A percentile compares a stretch with the other conserved stretches of the same genome.
These are phyloP conservation scores for Gyrodon lividus DNA, from an alignment of 768 basidiomycete species.

Conservation along the genomic window DNA sequence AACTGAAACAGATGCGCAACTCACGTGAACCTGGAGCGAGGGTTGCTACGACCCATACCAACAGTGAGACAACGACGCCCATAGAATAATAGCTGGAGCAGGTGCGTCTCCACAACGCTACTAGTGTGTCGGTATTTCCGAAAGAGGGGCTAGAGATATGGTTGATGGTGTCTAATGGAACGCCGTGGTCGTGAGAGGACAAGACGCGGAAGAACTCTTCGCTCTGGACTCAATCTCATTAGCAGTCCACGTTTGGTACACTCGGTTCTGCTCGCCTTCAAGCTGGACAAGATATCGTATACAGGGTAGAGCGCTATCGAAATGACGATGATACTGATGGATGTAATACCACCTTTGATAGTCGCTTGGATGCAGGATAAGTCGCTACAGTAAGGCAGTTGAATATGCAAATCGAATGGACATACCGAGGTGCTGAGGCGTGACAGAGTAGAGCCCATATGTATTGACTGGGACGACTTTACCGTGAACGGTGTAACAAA, in stretches of 20 bases:
- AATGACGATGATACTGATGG: slow-evolving; percentile 29
- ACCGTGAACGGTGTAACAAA: slow-evolving; percentile 28
- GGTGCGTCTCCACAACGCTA: slow-evolving; percentile 12
- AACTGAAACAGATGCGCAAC: slow-evolving; percentile 5
- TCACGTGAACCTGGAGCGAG: slow-evolving; percentile 27
- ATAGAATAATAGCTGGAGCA: slow-evolving; percentile 26
- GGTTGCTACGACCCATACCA: slow-evolving; percentile 17
- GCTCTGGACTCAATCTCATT: slow-evolving; percentile 7
- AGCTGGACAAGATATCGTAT: slow-evolving; percentile 11
- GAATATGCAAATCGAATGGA: background rate
- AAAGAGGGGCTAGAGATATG: slow-evolving; percentile 24
- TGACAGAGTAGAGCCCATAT: slow-evolving; percentile 20
- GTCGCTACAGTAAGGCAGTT: background rate
- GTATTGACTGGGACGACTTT: slow-evolving; percentile 25
- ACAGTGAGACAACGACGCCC: slow-evolving; percentile 16
- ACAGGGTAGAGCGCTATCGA: slow-evolving; percentile 29
- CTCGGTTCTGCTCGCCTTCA: slow-evolving; percentile 12
- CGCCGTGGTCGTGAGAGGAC: slow-evolving; percentile 11
- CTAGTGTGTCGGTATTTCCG: slow-evolving; percentile 12
- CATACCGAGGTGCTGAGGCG: slow-evolving; percentile 21
- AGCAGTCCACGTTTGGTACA: background rate
- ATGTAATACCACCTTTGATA: slow-evolving; percentile 29
- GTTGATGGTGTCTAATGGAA: slow-evolving; percentile 24
- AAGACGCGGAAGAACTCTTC: slow-evolving; percentile 31
- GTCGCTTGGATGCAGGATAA: slow-evolving; percentile 11